Base-by-base conservation (phyloP, 805 yeast species). In the Kodamaea neixiangensis region DNA sequence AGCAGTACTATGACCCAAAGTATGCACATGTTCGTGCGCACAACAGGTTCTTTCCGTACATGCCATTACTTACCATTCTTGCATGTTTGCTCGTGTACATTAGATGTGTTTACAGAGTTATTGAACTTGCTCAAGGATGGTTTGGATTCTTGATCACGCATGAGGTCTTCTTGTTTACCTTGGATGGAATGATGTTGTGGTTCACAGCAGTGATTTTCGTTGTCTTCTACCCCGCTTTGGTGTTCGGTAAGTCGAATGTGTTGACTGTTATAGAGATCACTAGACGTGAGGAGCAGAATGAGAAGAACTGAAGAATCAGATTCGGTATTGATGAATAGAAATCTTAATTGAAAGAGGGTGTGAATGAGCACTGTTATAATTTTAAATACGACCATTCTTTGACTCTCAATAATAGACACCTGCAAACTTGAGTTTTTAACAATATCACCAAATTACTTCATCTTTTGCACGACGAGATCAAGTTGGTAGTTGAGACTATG, bases 111-210 rank as follows among this genome's bases (percentile, higher is more conserved):
- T 89, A 87, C 67, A 79, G 96, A 62, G 76, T 88, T 29, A 76
- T 80, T 37, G 97, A 90, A 66, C 72, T 90, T 51, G 67, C 83
- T 2, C 82, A 83, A 61, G 93, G 92, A 11, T 88, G 92, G 86
- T 52, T 61, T 5, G 93, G 96, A 1, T 73, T 66, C 50, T 69
- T 90, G 58, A 85, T 87, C 45, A 71, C 75, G 1, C 66, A 67
- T 21, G 62, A 77, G 2, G 63, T 73, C 3, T 65, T 83, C 61
- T 70, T 87, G 0, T 51, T 67, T 59, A 55, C 63, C 1, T 53
- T 69, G 22, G 75, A 70, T 44, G 73, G 64, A 1, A 35, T 64
- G 41, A 62, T 67, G 66, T 61, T 67, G 5, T 56, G 60, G 46
- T 48, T 66, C 25, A 50, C 70, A 7, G 54, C 62, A 35, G 33